Percentiles rank a stretch among this genome's conserved stretches.
phyloP scores from a whole-genome alignment of 768 basidiomycete genomes.

The Pleurotus pulmonarius region DNA sequence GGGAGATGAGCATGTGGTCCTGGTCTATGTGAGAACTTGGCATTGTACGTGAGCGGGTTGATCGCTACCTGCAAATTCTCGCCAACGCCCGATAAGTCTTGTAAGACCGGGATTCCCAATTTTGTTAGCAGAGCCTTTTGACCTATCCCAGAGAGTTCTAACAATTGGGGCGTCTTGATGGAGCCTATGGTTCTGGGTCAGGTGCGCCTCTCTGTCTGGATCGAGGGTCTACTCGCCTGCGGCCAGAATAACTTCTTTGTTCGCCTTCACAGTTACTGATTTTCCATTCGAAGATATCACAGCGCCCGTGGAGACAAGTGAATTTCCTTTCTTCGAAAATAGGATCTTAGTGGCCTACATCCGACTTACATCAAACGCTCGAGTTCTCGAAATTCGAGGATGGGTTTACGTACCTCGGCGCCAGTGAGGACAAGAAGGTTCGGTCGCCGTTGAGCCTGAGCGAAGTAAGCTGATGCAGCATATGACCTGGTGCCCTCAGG shows the following conservation, averaged over 20 bases:
- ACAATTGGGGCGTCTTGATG: conserved; percentile 27
- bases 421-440: conserved; percentile 25
- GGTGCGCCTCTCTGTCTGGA: background rate
- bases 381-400: conserved; percentile 20
- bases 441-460: conserved; percentile 19
- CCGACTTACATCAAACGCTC: conserved; percentile 5
- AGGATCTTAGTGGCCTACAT: background rate
- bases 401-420: conserved; percentile 16
- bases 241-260: conserved; percentile 38
- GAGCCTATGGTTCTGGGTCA: conserved; percentile 8
- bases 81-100: conserved; percentile 39
- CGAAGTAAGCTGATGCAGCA: conserved; percentile 20
- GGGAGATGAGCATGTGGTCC: background rate
- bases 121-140: conserved; percentile 20
- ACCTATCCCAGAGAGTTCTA: conserved; percentile 52
- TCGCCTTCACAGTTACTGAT: conserved; percentile 25
- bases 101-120: conserved; percentile 20
- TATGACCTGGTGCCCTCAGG: conserved; percentile 22
- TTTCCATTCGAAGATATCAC: conserved; percentile 9
- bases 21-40: background rate
- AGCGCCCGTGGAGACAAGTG: conserved; percentile 4
- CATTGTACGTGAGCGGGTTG: no score
- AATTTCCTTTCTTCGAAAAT: conserved; percentile 6
- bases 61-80: conserved; percentile 23
- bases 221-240: conserved; percentile 14